These are phyloP conservation scores for Fragaria nilgerrensis DNA, from an alignment of 306 rosid genomes.

Conservation along the genomic window DNA sequence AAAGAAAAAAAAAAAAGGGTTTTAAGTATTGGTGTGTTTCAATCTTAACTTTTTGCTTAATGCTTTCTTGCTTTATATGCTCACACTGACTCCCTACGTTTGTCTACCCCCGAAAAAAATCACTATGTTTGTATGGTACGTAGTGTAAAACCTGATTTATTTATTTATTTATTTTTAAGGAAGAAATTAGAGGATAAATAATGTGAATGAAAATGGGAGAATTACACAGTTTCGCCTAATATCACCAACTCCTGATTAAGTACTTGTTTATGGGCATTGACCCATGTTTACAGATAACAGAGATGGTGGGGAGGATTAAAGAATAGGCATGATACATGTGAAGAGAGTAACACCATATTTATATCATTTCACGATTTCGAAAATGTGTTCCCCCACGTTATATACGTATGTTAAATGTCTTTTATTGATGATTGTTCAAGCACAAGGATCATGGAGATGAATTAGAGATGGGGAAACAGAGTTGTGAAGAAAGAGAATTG, in stretches of 20 bases:
- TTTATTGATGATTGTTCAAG: neutral
- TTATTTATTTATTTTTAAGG: no score
- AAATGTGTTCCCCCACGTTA: neutral
- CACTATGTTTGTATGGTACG: no score
- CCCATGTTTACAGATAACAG: neutral
- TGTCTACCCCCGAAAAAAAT: no score
- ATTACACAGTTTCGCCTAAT: neutral
- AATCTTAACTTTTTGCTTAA: no score
- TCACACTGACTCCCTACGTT: no score
- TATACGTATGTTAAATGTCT: no score
- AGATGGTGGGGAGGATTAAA: neutral
- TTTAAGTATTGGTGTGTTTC: no score
- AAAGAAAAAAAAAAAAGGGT: no score
- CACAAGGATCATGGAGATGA: neutral
- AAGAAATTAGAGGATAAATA: no score
- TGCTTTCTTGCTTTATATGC: no score
- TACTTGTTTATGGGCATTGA: neutral
- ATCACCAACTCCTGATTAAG: neutral
- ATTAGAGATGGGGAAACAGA: neutral
- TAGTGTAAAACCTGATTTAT: no score
- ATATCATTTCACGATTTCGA: neutral
- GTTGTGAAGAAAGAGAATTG: neutral
- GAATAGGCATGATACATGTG: neutral
- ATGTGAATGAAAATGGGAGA: no score
- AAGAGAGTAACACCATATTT: neutral